Base-by-base conservation (phyloP, 371 early-diverging fungal species). In the Thermomucor indicae-seudaticae region DNA sequence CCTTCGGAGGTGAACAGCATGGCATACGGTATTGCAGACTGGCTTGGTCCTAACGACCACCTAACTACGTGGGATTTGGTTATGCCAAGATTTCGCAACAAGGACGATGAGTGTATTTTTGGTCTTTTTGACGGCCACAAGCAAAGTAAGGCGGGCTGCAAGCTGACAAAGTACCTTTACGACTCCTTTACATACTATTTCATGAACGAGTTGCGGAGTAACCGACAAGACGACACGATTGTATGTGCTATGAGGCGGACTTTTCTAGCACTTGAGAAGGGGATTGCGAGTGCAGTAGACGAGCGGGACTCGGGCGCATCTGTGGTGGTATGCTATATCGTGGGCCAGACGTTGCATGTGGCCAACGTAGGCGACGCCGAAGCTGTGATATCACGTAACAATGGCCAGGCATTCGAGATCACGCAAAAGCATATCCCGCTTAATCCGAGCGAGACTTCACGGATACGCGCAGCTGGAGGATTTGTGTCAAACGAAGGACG, bases 341-440 rank as follows among this genome's bases (percentile, higher is more conserved):
- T 80, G 10, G 89, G 84, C 16, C 83, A 76, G 40, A 85, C 77
- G n/a, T 63, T 94, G 28, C 90, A 90, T 56, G 86, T 91, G 3
- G 92, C 94, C 14, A 93, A 93, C 55, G 88, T 86, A 16, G 95
- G 96, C n/a, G 93, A 95, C 64, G 80, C 86, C 0, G 64, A 89
- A 23, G 93, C 89, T 0, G 90, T 95, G 10, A 65, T 93, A n/a
- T 88, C 86, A 16, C 76, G 89, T 35, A 83, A 86, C 35, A 87
- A 72, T 16, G 85, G 92, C 7, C 79, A 68, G 6, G 88, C 85
- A 1, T 55, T 75, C 23, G 79, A 88, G 28, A 72, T 95, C 42
- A 84, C 95, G 0, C 80, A 79, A 49, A 85, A 86, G 35, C 91
- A 92, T 53, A 85, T 79, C 24, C 84, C 88, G 24, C 72, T 81